These are phyloP conservation scores for Colletotrichum sp. DNA, from an alignment of 2,329 filamentous ascomycete species.

Conservation along the genomic window DNA sequence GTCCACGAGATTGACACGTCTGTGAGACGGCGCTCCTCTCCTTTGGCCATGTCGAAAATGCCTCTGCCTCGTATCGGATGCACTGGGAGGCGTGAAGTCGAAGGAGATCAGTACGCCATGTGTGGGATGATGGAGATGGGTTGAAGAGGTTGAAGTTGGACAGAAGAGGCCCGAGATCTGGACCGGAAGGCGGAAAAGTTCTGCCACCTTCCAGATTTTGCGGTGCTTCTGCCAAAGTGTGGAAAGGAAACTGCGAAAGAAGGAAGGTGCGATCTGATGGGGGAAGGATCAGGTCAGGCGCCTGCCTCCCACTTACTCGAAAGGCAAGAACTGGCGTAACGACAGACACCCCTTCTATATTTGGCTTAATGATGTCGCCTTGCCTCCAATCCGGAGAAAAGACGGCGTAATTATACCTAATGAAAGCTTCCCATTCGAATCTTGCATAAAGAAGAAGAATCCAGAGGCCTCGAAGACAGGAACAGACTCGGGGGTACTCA, in stretches of 20 bases:
- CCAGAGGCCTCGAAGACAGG: too few relatives aligned
- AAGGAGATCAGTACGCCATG: background rate
- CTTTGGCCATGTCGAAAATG: background rate
- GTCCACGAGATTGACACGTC: background rate
- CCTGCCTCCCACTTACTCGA: background rate
- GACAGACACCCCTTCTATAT: background rate
- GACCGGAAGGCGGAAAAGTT: background rate
- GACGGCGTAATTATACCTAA: too few relatives aligned
- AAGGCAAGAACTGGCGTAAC: background rate
- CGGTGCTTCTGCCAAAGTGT: background rate
- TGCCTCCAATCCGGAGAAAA: background rate
- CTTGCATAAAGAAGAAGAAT: rapidly evolving
- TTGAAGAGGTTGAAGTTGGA: background rate
- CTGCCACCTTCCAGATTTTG: background rate
- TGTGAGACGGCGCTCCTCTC: background rate
- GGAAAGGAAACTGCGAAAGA: background rate
- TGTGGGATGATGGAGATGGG: background rate
- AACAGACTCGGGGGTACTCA: too few relatives aligned
- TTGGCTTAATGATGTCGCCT: background rate
- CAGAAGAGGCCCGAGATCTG: background rate
- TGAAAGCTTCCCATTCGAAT: background rate
- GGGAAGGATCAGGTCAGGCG: background rate
- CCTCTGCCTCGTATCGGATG: background rate
- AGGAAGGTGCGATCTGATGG: background rate
- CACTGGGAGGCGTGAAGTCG: background rate